phyloP scores from a whole-genome alignment of 768 basidiomycete genomes.

The Hericium erinaceus region DNA sequence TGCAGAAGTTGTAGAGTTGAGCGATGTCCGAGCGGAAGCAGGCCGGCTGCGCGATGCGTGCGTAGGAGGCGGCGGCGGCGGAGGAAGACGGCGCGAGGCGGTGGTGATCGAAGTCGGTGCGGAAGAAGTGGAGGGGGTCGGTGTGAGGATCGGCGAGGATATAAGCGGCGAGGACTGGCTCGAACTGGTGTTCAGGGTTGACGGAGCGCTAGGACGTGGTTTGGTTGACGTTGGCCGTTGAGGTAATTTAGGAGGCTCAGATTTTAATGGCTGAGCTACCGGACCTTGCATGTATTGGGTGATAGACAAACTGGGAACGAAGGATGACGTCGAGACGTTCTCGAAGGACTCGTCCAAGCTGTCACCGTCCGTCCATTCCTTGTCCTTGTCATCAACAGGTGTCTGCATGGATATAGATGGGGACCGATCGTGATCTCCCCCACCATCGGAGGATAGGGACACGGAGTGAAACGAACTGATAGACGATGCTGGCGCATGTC shows the following conservation, averaged over 20 bases:
- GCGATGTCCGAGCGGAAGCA: not conserved
- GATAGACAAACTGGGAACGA: conserved; percentile 34
- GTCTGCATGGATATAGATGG: conserved; percentile 25
- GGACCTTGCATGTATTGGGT: conserved; percentile 24
- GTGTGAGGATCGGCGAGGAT: not conserved
- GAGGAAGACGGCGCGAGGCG: conserved; percentile 21
- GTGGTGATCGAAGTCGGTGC: conserved; percentile 36
- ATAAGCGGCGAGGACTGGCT: conserved; percentile 4
- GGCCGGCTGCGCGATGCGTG: not conserved
- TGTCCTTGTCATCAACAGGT: conserved; percentile 32
- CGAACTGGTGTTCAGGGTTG: conserved; percentile 18
- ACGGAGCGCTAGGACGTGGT: conserved; percentile 25
- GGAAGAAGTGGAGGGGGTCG: conserved; percentile 47
- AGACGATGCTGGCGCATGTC: conserved; percentile 54
- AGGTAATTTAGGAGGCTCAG: conserved; percentile 13
- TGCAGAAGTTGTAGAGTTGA: not conserved
- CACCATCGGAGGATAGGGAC: conserved; percentile 58
- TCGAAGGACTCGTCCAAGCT: conserved; percentile 64
- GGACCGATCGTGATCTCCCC: conserved; percentile 7
- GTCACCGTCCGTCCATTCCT: conserved; percentile 31
- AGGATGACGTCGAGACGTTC: conserved; percentile 44
- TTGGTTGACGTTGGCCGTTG: conserved; percentile 15
- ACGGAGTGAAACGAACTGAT: conserved; percentile 76
- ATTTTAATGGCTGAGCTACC: conserved; percentile 19
- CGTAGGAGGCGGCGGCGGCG: not conserved